Evolutionary conservation across 2,329 filamentous ascomycete species (phyloP), one percentile per base, ranked within the genome.

Genomic region (Claviceps digitariae): DNA sequence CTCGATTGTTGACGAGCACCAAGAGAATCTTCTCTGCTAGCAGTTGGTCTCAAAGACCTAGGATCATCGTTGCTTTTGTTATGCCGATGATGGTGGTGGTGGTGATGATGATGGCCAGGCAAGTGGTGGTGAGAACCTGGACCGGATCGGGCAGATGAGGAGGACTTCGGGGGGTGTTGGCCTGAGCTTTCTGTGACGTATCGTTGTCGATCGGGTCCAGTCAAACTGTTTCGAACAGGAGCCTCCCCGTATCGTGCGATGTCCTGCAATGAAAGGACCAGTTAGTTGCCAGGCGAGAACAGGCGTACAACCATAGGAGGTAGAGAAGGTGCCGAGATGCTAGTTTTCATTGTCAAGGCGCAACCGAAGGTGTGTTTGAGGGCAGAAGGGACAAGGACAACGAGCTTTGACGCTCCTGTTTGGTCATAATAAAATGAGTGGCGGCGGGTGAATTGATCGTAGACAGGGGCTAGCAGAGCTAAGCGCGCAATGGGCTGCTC

Each of bases 231-330:
- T 63, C 84, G 79, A 52, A 90, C 82, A 31, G 86, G 87, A 46
- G 86, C 86, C 68, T 90, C 86, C 56, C 86, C 87, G 70, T 84
- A 87, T 58, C 82, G 80, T 47, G 80, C 81, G 62, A 90, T 87
- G 64, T 90, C 86, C 82, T 86, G 59, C 23, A 56, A 56, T 41
- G 44, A 21, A 44, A 47, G 12, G 40, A 46, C 20, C 13, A 44
- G 29, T 55, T 52, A 52, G 50, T 31, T 46, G 27, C 8, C 4
- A 43, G 21, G 29, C 7, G 13, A 27, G 21, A 45, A 34, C 52
- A 21, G 29, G n/a, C 25, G 23, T n/a, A 23, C 12, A 38, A 31
- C 15, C 25, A 40, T 41, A 13, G 15, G n/a, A 6, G 15, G 15
- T n/a, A 7, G 15, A 44, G 13, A 29, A 29, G 23, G 20, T 8